Conservation (phyloP, 1,284 basidiomycete genomes). For the Cryptococcus sp. region DNA sequence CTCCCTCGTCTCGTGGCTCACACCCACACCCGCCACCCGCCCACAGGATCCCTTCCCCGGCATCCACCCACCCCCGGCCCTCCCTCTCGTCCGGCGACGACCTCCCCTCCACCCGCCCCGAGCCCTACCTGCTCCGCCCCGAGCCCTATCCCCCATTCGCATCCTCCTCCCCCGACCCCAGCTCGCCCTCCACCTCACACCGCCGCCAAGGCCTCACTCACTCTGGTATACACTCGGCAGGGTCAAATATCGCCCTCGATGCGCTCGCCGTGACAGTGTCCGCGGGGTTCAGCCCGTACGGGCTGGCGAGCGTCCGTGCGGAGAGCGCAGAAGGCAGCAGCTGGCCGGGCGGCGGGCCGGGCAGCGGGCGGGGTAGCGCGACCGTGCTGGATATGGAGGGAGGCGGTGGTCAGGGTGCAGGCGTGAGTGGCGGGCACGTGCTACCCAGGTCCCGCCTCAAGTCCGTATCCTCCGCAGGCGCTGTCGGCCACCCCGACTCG, state of each 20-base stretch:
- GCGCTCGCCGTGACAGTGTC: constrained; percentile 3
- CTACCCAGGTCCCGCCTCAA: constrained; percentile 23
- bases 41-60: constrained; percentile 1
- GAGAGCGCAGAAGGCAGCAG: no score
- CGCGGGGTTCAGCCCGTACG: no score
- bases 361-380: no score
- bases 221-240: constrained; percentile 13
- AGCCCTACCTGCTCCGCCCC: not conserved
- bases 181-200: not conserved
- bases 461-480: constrained; percentile 7
- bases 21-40: not conserved
- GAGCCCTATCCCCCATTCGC: not conserved
- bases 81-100: constrained; percentile 15
- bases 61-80: constrained; percentile 5
- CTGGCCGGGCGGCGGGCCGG: no score
- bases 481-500: constrained; percentile 1
- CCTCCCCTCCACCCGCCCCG: not conserved
- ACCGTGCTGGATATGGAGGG: no score
- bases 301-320: no score
- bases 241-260: constrained; percentile 22
- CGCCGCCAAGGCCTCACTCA: not conserved
- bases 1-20: not conserved
- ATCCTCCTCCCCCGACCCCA: not conserved
- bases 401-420: not conserved
- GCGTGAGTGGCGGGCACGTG: not conserved